Evolutionary conservation across 1,284 basidiomycete species (phyloP), one percentile per base, ranked within the genome.

Genomic region (Tilletiaria anomala): DNA sequence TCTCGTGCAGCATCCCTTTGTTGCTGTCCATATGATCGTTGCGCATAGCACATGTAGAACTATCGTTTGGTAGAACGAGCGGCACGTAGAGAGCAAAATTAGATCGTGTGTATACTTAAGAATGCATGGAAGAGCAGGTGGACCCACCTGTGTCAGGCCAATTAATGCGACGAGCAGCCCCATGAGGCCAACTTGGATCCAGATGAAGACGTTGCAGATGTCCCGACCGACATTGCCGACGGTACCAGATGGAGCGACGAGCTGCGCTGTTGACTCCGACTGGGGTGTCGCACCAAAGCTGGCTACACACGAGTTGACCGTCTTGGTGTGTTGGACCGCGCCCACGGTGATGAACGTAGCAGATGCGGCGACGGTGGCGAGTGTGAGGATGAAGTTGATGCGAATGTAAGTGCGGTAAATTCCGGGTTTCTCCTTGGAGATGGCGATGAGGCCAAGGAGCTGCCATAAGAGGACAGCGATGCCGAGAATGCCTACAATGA

Each of bases 21-120:
- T 20, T 54, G 42, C 34, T 56, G 44, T 8, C 63, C 63, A 40
- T 66, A 66, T 12, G 48, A 45, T 2, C 51, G 40, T 47, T 61
- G 60, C 23, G 53, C 50, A 40, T 46, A 51, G 47, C 55, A 51
- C 63, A 66, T 65, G 53, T 63, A 66, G 42, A 65, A 50, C 47
- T 66, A 40, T 40, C 0, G 16, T 5, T 12, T n/a, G 0, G 32
- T 14, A 15, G 15, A 21, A 16, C n/a, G 21, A 4, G 21, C 20
- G 6, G 21, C 15, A 20, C 19, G 26, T 24, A 39, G 34, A 20
- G 1, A 19, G 14, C n/a, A 17, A 32, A 17, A 23, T 5, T 6
- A 16, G 22, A 18, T 2, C 2, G 12, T 11, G 11, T 5, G n/a
- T 6, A 34, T 32, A 6, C 6, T 22, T 4, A 14, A 34, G 23